Base-by-base conservation (phyloP, 1,139 yeast genomes). In the Pichia sp. region DNA sequence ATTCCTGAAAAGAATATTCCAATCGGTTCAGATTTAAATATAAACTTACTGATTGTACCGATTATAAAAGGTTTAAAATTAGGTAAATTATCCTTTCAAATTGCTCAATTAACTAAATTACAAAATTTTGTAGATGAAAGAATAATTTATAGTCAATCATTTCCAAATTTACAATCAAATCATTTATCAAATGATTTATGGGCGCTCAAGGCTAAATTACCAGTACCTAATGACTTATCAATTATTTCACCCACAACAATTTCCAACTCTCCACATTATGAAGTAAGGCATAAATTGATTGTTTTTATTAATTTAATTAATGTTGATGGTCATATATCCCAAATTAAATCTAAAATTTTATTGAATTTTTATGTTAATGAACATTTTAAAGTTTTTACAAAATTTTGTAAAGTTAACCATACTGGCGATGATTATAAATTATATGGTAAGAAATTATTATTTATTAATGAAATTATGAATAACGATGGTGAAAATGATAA, bases 301-400 rank as follows among this genome's bases (percentile, higher is more conserved):
- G 52, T 65, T 18, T 74, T 74, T 3, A 75, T 84, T 29, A 79
- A 78, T 51, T 66, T 85, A 45, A 70, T 76, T 31, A 84, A 84
- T 62, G 72, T 79, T 2, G 81, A 77, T 56, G 87, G 88, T 1
- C 95, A 87, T 66, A 79, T 79, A 2, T 84, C 91, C 0, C 93
- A 87, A 63, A 74, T 87, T 49, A 73, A 93, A 39, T 91, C 95
- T 0, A 81, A 89, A 4, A 70, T 87, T 48, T 95, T 95, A 0
- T 71, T 87, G 9, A 75, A 73, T 48, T 68, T 87, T 41, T 84
- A 62, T 42, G 49, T 64, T 27, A 56, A 60, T n/a, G 59, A 63
- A 9, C 48, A 54, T 28, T 22, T 16, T 4, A 33, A 10, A 19
- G 39, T 51, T 31, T 47, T 45, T 31, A 46, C 52, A 3, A 54